Evolutionary conservation across 305 asterid species (phyloP).

Genomic region (Salvia sclarea): DNA sequence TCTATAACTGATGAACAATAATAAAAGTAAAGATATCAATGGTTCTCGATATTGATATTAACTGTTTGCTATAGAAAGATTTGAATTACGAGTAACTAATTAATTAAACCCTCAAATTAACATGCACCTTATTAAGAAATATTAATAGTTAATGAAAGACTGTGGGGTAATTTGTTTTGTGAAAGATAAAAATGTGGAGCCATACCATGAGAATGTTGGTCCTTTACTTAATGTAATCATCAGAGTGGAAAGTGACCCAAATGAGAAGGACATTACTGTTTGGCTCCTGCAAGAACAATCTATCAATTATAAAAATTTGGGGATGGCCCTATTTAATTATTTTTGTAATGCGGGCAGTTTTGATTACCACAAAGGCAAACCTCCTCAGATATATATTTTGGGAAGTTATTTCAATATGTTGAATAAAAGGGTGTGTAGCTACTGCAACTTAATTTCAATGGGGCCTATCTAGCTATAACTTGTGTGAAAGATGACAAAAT

Average conservation of each 20-base stretch:
- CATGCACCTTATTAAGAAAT: neutral
- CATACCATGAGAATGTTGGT: constrained; percentile 79
- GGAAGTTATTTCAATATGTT: neutral
- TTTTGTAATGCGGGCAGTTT: constrained; percentile 22
- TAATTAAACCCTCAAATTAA: neutral
- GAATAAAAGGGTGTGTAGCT: neutral
- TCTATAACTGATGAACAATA: neutral
- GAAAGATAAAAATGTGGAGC: constrained; percentile 43
- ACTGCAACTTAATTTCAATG: constrained; percentile 15
- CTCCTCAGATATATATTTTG: constrained; percentile 8
- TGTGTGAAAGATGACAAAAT: constrained; percentile 30
- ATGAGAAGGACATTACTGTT: constrained; percentile 59
- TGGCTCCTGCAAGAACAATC: constrained; percentile 31
- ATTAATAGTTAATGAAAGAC: neutral
- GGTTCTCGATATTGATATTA: neutral
- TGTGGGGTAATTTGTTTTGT: neutral
- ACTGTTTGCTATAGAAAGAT: neutral
- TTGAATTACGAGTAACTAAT: neutral
- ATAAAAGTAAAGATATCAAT: neutral
- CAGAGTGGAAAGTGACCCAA: constrained; percentile 70
- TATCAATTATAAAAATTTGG: constrained; percentile 1
- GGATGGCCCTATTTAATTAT: constrained; percentile 25
- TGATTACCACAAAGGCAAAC: constrained; percentile 26
- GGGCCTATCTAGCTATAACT: constrained; percentile 33
- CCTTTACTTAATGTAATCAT: constrained; percentile 57